Percentiles rank a stretch among this genome's conserved stretches.
Evolutionary conservation across 768 basidiomycete genomes (phyloP).

Genomic region (Termitomyces sp.): DNA sequence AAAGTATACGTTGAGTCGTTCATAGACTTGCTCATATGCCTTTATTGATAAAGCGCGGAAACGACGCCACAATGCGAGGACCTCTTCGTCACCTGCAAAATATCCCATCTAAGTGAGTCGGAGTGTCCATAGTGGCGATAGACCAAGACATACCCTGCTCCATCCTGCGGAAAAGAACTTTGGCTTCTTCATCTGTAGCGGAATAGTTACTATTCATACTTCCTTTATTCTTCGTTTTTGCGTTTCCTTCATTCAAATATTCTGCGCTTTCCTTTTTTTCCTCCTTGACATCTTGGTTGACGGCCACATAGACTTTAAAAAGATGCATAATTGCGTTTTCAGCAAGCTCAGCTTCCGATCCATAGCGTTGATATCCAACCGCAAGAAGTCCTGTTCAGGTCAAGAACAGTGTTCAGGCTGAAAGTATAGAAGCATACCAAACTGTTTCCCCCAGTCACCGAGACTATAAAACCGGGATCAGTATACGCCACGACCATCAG

Average conservation of each 20-base stretch:
- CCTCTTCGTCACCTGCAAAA: conserved; percentile 60
- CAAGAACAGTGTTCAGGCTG: too few species aligned
- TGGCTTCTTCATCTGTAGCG: conserved; percentile 84
- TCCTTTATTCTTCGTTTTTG: conserved; percentile 14
- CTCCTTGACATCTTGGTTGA: conserved; percentile 63
- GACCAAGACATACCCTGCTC: conserved; percentile 1
- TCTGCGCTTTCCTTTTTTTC: conserved; percentile 17
- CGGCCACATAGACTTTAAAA: conserved; percentile 88
- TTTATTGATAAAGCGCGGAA: conserved; percentile 88
- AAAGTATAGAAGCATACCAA: conserved; percentile 22
- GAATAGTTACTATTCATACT: conserved; percentile 44
- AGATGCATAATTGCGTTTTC: conserved; percentile 90
- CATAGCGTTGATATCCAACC: conserved; percentile 86
- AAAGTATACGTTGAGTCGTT: conserved; percentile 81
- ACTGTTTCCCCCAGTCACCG: conserved; percentile 98
- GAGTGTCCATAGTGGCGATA: background rate
- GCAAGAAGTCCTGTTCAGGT: conserved; percentile 66
- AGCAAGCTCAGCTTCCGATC: conserved; percentile 73
- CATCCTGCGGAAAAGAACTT: conserved; percentile 3
- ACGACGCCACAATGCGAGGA: conserved; percentile 80
- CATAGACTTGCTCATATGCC: conserved; percentile 84
- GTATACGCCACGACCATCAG: background rate
- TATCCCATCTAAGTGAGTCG: background rate
- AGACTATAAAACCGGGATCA: conserved; percentile 26
- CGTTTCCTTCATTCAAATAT: conserved; percentile 41